phyloP scores from a whole-genome alignment of 75 land plant genomes.

The Cryptomeria japonica region DNA sequence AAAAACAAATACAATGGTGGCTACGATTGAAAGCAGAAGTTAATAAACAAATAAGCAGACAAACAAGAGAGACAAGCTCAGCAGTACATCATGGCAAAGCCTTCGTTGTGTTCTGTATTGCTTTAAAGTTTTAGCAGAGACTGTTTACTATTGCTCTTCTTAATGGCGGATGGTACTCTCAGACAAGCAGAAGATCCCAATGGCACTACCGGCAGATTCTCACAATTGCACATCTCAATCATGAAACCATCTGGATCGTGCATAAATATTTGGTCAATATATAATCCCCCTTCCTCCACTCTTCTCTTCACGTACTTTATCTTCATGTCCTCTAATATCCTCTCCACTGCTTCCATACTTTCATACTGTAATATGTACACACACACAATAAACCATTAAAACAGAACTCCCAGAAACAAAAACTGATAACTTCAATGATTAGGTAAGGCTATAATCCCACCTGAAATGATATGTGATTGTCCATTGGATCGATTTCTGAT shows the following conservation, averaged over 20 bases:
- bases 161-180: too few relatives aligned
- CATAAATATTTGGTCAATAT: constrained; percentile 36
- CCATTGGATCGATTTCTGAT: constrained; percentile 64
- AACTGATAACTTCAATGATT: too few relatives aligned
- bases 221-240: neutral
- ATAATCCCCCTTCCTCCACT: constrained; percentile 40
- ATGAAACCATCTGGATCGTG: constrained; percentile 11
- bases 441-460: constrained; percentile 12
- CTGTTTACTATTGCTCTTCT: too few relatives aligned
- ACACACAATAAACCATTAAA: neutral
- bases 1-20: too few relatives aligned
- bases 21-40: too few relatives aligned
- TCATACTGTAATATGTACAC: constrained; percentile 1
- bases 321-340: constrained; percentile 27
- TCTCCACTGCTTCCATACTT: constrained; percentile 28
- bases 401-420: neutral
- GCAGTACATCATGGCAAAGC: too few relatives aligned
- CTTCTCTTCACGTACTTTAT: constrained; percentile 26
- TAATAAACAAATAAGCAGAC: too few relatives aligned
- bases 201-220: neutral
- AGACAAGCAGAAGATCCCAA: too few relatives aligned
- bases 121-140: too few relatives aligned
- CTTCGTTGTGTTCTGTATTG: too few relatives aligned
- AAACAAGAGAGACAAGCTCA: too few relatives aligned
- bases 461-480: constrained; percentile 78